Conservation (phyloP, 805 yeast genomes). For the Jamesozyma hellenica region DNA sequence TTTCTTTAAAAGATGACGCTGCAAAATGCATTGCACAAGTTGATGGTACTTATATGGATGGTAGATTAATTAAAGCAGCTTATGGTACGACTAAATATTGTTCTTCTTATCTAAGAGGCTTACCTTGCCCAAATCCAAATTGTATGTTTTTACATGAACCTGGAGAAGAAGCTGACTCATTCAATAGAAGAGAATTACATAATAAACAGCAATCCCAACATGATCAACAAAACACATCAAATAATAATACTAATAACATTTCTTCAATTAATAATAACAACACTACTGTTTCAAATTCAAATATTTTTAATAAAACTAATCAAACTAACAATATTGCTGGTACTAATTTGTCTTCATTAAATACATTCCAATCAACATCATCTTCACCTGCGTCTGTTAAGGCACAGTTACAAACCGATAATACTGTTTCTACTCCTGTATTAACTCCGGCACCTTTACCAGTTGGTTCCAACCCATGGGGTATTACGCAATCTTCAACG, state of each 20-base stretch:
- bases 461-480: slow-evolving; percentile 29
- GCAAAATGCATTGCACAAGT: slow-evolving; percentile 85
- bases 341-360: slow-evolving; percentile 2
- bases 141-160: slow-evolving; percentile 99
- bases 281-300: neutral
- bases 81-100: slow-evolving; percentile 98
- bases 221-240: slow-evolving; percentile 21
- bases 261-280: neutral
- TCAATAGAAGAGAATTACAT: slow-evolving; percentile 51
- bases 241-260: slow-evolving; percentile 10
- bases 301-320: slow-evolving; percentile 5
- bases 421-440: slow-evolving; percentile 16
- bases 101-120: slow-evolving; percentile 89
- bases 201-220: slow-evolving; percentile 27
- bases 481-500: slow-evolving; percentile 24
- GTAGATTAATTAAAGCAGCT: slow-evolving; percentile 82
- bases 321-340: slow-evolving; percentile 9
- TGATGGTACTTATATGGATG: slow-evolving; percentile 87
- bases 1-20: slow-evolving; percentile 89
- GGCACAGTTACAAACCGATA: slow-evolving; percentile 21
- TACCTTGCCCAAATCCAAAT: slow-evolving; percentile 94
- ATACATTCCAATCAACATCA: slow-evolving; percentile 3
- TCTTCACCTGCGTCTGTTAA: slow-evolving; percentile 26
- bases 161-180: slow-evolving; percentile 97
- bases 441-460: slow-evolving; percentile 28